Evolutionary conservation across 2,329 filamentous ascomycete genomes (phyloP), one percentile per base, ranked within the genome.

Genomic region (Ophiosphaerella herpotricha): DNA sequence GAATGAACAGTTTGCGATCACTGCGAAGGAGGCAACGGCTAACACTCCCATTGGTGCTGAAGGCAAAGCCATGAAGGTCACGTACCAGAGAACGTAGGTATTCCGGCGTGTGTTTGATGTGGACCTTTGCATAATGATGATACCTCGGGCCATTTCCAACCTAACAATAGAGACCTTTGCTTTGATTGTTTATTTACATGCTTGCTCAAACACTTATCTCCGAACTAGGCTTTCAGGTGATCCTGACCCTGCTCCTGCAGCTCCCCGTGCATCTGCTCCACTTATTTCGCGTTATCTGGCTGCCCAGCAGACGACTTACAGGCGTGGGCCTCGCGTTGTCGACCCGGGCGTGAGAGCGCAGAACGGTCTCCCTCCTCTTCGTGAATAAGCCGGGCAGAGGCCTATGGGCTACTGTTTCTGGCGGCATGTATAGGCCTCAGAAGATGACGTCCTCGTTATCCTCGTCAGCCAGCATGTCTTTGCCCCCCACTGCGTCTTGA

Each of bases 381-480:
- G 18, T 21, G 18, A 21, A 21, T 21, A 21, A 21, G 4, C 18
- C 18, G 23, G 36, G 46, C 44, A 38, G 21, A 44, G 12, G n/a
- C 21, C 39, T 23, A 31, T 16, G 2, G 11, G 14, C 16, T 40
- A n/a, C 6, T 7, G 9, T 12, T 14, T 23, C 16, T 46, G 14
- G 21, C 9, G 32, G 13, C 33, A 24, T 31, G 34, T 16, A 9
- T 18, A 31, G 23, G 12, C 33, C 49, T 63, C 50, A 95, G 74
- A 95, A 95, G 67, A 96, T 96, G 51, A 96, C 86, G 70, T 95
- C 91, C 42, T 90, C 84, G 62, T 94, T 90, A 52, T 93, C 89
- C 45, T 85, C 83, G 29, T 88, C 87, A 5, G 85, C 88, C 33
- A 95, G 76, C 14, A 95, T 78, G 72, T 95, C 89, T 16, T 81